Conservation (phyloP, 768 basidiomycete genomes). For the Grammothele lineata region DNA sequence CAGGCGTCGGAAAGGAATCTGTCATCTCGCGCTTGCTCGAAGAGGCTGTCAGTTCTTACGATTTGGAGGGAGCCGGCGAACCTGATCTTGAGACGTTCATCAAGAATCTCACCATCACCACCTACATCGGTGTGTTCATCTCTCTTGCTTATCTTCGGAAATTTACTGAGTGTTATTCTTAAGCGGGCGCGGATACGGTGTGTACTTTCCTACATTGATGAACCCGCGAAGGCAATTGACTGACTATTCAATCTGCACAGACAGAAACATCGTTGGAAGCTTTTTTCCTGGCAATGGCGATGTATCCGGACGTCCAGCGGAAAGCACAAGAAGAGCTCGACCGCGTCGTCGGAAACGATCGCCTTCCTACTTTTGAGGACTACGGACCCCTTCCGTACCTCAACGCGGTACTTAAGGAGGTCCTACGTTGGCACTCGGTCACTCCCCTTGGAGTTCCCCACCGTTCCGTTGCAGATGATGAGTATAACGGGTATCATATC, state of each 20-base stretch:
- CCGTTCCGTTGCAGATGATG: constrained; percentile 20
- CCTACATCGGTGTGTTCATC: not conserved
- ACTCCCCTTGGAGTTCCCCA: constrained; percentile 27
- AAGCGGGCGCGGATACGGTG: not conserved
- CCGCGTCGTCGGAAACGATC: constrained; percentile 27
- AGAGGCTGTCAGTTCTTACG: too few relatives aligned
- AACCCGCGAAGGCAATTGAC: too few relatives aligned
- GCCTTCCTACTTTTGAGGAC: constrained; percentile 42
- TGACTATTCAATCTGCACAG: too few relatives aligned
- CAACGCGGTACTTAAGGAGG: constrained; percentile 27
- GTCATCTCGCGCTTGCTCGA: too few relatives aligned
- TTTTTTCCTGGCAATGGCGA: constrained; percentile 32
- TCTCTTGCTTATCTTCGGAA: too few relatives aligned
- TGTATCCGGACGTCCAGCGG: constrained; percentile 32
- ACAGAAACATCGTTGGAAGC: constrained; percentile 14
- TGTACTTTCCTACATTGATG: too few relatives aligned
- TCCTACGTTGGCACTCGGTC: constrained; percentile 32
- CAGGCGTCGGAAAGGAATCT: too few relatives aligned
- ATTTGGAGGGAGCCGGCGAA: too few relatives aligned
- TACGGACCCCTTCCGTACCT: constrained; percentile 18
- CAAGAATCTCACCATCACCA: too few relatives aligned
- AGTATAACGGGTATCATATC: constrained; percentile 24
- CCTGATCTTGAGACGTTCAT: too few relatives aligned
- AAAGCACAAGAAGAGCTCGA: constrained; percentile 36
- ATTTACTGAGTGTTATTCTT: too few relatives aligned